Evolutionary conservation across 2,329 filamentous ascomycete genomes (phyloP).

Genomic region (Aureobasidium mangrovei): DNA sequence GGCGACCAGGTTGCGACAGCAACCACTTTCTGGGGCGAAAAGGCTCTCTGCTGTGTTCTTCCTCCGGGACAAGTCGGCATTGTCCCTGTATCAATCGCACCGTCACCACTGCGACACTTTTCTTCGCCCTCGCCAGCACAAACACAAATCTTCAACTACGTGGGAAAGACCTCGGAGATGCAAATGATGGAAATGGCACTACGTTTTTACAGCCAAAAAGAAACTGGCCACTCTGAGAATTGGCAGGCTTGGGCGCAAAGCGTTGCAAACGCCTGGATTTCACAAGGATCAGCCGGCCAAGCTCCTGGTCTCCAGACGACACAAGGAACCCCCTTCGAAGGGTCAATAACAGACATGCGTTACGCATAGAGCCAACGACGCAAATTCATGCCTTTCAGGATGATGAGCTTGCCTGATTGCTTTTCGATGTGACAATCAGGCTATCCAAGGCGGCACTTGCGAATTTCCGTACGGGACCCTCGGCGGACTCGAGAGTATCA

Average conservation of each 20-base stretch:
- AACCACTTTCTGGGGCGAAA: slow-evolving; percentile 72
- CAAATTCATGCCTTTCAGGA: no score
- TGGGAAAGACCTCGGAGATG: slow-evolving; percentile 61
- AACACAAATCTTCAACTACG: slow-evolving; percentile 54
- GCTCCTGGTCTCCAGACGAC: slow-evolving; percentile 2
- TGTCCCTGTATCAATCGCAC: slow-evolving; percentile 58
- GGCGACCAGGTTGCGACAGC: slow-evolving; percentile 61
- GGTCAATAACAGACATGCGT: slow-evolving; percentile 7
- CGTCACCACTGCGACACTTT: slow-evolving; percentile 9
- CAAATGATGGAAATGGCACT: slow-evolving; percentile 49
- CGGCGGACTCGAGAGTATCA: no score
- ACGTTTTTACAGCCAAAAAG: slow-evolving; percentile 27
- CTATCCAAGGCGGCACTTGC: no score
- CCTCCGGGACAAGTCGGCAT: slow-evolving; percentile 62
- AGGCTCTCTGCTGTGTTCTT: slow-evolving; percentile 68
- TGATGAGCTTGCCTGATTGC: no score
- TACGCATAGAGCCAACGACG: neutral
- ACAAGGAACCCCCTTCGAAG: slow-evolving; percentile 8
- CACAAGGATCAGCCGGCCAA: slow-evolving; percentile 13
- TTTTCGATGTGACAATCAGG: neutral
- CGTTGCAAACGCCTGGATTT: slow-evolving; percentile 17
- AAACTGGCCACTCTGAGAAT: slow-evolving; percentile 24
- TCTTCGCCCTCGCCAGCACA: slow-evolving; percentile 18
- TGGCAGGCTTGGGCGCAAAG: slow-evolving; percentile 25
- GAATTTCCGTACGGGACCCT: no score